Base-by-base conservation (phyloP, 2,329 filamentous ascomycete species). In the Stromatinia cepivora region DNA sequence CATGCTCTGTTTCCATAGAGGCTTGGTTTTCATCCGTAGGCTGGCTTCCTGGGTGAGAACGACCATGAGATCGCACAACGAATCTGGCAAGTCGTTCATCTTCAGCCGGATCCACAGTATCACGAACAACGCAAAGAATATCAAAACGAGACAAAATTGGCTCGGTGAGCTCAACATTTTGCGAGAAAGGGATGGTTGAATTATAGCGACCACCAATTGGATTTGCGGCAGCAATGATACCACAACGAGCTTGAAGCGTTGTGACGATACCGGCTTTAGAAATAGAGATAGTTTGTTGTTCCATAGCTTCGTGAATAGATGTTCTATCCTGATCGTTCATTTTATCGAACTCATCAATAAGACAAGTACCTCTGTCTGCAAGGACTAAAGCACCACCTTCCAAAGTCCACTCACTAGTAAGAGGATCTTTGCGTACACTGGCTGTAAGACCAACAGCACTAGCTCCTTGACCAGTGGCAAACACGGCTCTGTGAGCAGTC, bases 261-360 rank as follows among this genome's bases (percentile, higher is more conserved):
- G 95, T 99, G 56, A 99, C 95, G 71, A 99, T 99, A 81, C 95
- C 95, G 0, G 95, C 95, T 80, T 99, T 99, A 73, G 93, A 97
- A 78, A 99, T 99, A 71, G 94, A 98, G 75, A 99, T 99, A 1
- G 95, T 99, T 82, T 99, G 95, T 81, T 99, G 95, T 81, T 99
- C 95, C 95, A 99, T 99, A 71, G 95, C 95, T 84, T 99, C 95
- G 86, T 99, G 95, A 75, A 99, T 99, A 10, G 93, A 97, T 0
- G 95, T 98, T 73, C 95, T 89, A 80, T 99, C 95, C 79, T 98
- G 93, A 79, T 99, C 95, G 79, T 98, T 98, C 95, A 99, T 99
- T 85, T 99, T 99, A 86, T 99, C 95, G 76, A 99, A 99, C 81
- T 99, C 95, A 77, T 99, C 95, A 72, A 99, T 99, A 42, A 99